These are phyloP conservation scores for Coix lacrymajobi DNA, from an alignment of 176 grass and related monocot species.

Conservation along the genomic window DNA sequence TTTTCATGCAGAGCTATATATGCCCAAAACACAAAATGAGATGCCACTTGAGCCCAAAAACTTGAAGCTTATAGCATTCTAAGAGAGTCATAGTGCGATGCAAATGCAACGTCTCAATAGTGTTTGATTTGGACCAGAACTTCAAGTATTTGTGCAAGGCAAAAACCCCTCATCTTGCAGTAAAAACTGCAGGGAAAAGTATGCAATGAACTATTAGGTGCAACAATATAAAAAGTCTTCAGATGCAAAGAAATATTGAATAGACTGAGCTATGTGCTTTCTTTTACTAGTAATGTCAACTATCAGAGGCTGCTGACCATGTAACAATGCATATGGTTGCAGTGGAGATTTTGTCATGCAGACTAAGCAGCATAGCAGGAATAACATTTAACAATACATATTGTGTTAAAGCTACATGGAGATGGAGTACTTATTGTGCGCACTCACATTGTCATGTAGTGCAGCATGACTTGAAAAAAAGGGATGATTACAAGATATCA, in stretches of 20 bases:
- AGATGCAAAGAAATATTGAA: too few species aligned
- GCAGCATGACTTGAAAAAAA: background rate
- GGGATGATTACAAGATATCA: background rate
- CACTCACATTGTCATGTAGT: background rate
- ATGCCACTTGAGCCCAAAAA: background rate
- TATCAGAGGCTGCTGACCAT: too few species aligned
- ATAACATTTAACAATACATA: too few species aligned
- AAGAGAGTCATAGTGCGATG: background rate
- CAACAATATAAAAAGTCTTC: too few species aligned
- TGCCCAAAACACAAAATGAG: background rate
- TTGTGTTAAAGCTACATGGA: too few species aligned
- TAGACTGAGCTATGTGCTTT: too few species aligned
- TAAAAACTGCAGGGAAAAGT: background rate
- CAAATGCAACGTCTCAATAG: background rate
- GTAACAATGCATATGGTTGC: too few species aligned
- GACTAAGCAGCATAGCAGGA: too few species aligned
- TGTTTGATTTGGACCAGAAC: background rate
- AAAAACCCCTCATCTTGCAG: background rate
- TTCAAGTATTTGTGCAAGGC: background rate
- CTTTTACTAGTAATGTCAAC: too few species aligned
- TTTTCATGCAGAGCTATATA: background rate
- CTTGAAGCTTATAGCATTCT: background rate
- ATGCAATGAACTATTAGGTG: too few species aligned
- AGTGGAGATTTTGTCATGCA: too few species aligned
- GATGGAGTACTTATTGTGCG: too few species aligned